Evolutionary conservation across 2,329 filamentous ascomycete species (phyloP).

Genomic region (Lasiodiplodia gonubiensis): DNA sequence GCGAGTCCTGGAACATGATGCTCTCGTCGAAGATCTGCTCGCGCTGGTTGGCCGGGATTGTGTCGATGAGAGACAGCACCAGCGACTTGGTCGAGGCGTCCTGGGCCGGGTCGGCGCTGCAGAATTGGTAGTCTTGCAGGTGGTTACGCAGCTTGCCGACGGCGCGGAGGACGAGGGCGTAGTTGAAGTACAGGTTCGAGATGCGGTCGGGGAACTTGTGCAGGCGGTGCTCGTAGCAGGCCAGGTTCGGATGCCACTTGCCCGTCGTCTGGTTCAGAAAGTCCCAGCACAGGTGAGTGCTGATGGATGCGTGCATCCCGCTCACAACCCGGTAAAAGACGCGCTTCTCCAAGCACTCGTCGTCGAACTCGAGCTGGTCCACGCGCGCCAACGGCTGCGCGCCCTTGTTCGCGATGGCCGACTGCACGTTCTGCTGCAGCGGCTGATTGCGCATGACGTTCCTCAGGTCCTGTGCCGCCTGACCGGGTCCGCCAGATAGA

Average conservation of each 20-base stretch:
- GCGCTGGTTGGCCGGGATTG: conserved; percentile 63
- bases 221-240: conserved; percentile 87
- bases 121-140: conserved; percentile 86
- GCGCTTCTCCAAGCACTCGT: conserved; percentile 97
- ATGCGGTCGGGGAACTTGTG: conserved; percentile 87
- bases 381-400: conserved; percentile 63
- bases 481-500: conserved; percentile 49
- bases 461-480: conserved; percentile 66
- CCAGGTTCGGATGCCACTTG: conserved; percentile 86
- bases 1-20: conserved; percentile 82
- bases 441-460: conserved; percentile 66
- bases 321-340: conserved; percentile 96
- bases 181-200: conserved; percentile 99
- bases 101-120: conserved; percentile 80
- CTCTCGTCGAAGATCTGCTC: conserved; percentile 90
- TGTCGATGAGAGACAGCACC: conserved; percentile 75
- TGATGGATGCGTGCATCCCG: conserved; percentile 98
- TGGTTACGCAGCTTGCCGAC: conserved; percentile 88
- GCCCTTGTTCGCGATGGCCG: conserved; percentile 54
- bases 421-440: conserved; percentile 65
- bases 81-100: conserved; percentile 81
- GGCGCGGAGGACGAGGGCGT: conserved; percentile 89
- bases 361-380: conserved; percentile 75
- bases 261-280: conserved; percentile 95
- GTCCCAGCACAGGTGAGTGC: conserved; percentile 93